Evolutionary conservation across 257 asterid species (phyloP), one percentile per base, ranked within the genome.

Genomic region (Solanum sejunctum): DNA sequence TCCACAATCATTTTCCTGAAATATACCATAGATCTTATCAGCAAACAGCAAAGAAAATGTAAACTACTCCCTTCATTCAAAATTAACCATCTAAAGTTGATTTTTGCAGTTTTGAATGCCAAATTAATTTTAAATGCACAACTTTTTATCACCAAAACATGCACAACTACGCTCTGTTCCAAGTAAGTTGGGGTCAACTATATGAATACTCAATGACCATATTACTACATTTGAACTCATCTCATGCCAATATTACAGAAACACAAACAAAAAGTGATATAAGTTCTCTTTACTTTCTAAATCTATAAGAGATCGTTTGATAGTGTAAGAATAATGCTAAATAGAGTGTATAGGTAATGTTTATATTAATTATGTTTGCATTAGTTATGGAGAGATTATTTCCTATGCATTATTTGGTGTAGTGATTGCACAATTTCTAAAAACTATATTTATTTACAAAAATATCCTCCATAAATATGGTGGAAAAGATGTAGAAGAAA

Each of bases 1-100:
- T 81, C 87, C 90, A 63, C 86, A 88, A n/a, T 85, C 91, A 87
- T 86, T 85, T 83, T 91, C 96, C 98, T 95, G 91, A 83, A 90
- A 86, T 58, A 81, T 82, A 84, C 66, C 80, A 78, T 51, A 43
- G 54, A 20, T 16, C 11, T 28, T 47, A 23, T 41, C 84, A 7
- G 51, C n/a, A 23, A 28, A 80, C 61, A 21, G 45, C 61, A 82
- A 82, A 10, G 28, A 41, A 60, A 70, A 70, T 0, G 26, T 70
- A 39, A 70, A 47, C 23, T 17, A 70, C 79, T 70, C 79, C 51
- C 77, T 36, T 17, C 54, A 18, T 70, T 41, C 79, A 41, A 70
- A 69, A 70, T 41, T 39, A 70, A 18, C 28, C 28, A 20, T 70
- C 54, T 41, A 41, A 41, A 70, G 54, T 49, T 75, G 82, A 49